A percentile compares a stretch with the other conserved stretches of the same genome.
phyloP scores from a whole-genome alignment of 805 yeast genomes.

The Kodamaea kakaduensis region DNA sequence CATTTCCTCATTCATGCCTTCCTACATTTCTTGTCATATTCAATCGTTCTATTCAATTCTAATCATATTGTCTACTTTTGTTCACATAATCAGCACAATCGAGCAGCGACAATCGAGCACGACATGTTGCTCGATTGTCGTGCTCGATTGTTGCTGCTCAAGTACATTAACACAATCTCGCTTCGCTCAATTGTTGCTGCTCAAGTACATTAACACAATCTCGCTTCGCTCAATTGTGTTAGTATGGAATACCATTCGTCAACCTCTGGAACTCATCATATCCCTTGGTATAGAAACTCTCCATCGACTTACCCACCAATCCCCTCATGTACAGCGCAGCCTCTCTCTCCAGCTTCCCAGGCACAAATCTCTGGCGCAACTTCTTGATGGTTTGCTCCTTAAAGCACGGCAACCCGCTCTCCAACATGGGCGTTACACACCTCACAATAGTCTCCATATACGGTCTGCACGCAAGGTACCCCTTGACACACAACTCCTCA shows the following conservation, averaged over 20 bases:
- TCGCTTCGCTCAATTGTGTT: too few relatives aligned
- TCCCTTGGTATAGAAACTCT: conserved; percentile 86
- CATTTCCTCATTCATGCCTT: too few relatives aligned
- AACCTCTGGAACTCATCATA: conserved; percentile 96
- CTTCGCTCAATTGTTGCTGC: too few relatives aligned
- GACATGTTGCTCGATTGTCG: too few relatives aligned
- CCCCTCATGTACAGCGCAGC: conserved; percentile 76
- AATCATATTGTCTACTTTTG: too few relatives aligned
- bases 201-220: too few relatives aligned
- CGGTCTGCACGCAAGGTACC: conserved; percentile 83
- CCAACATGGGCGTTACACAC: conserved; percentile 89
- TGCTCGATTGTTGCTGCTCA: too few relatives aligned
- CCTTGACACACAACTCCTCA: conserved; percentile 92
- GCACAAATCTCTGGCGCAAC: conserved; percentile 73
- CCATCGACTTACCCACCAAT: conserved; percentile 75
- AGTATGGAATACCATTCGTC: conserved; percentile 96
- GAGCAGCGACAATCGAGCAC: too few relatives aligned
- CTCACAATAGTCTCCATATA: conserved; percentile 80
- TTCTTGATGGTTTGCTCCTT: conserved; percentile 82
- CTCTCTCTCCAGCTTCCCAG: conserved; percentile 74
- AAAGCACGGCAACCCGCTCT: conserved; percentile 94
- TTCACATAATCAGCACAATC: too few relatives aligned
- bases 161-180: too few relatives aligned
- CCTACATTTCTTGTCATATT: too few relatives aligned
- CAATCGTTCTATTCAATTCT: too few relatives aligned